Evolutionary conservation across 192 early-diverging fungal species (phyloP), one percentile per base, ranked within the genome.

Genomic region (Linderina pennispora): DNA sequence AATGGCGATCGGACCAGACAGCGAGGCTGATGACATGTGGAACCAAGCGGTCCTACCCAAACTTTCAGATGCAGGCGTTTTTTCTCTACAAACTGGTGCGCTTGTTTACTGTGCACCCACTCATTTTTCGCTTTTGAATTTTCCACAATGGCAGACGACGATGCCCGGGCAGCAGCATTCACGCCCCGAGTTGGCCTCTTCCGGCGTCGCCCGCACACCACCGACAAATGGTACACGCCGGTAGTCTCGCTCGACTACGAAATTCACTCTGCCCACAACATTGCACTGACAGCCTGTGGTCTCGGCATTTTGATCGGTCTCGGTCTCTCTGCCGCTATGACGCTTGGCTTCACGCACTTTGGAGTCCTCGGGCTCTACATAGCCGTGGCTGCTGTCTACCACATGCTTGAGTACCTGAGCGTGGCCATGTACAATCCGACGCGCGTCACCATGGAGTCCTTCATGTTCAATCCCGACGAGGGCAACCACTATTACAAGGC

Each of bases 341-440:
- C 55, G 4, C 33, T 50, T 15, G 48, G 57, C 8, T 56, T 51
- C 42, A 45, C 43, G 5, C 46, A 65, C 17, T 11, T 43, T 0
- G 56, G 71, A 50, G 62, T 52, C 58, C 53, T 91, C 34, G 87
- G 88, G 36, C 32, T 87, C 24, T 93, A 82, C 52, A 39, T 91
- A 13, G 63, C 65, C 2, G 53, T 77, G 3, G 62, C 94, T 3
- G 74, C 81, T 2, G 33, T 83, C 8, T 97, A 94, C 55, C 94
- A 97, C 55, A 65, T 81, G 17, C 60, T 90, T 17, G 94, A 97
- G 62, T 97, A 97, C 50, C 41, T 92, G 15, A 70, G 80, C 7
- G 92, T 90, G 14, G 92, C 91, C 4, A 67, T 93, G 49, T 89
- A 86, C 51, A 83, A 89, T 41, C 60, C 77, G 6, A 65, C 77